Conservation (phyloP, 495 filamentous ascomycete genomes). For the Elaphomyces granulatus region DNA sequence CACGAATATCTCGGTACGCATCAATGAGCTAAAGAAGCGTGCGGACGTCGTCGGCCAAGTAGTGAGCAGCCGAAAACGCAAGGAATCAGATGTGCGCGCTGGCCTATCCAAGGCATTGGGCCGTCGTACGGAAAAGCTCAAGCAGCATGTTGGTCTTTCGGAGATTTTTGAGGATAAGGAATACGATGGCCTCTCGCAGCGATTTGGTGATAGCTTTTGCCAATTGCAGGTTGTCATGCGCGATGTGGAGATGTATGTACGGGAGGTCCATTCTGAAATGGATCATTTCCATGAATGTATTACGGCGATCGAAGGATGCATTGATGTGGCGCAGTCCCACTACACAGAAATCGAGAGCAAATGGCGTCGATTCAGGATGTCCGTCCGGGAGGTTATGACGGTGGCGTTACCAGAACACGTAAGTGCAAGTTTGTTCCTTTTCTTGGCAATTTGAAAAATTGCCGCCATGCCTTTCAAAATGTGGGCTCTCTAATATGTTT, state of each 20-base stretch:
- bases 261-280: slow-evolving; percentile 52
- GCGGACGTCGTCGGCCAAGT: slow-evolving; percentile 81
- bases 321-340: slow-evolving; percentile 44
- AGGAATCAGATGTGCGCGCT: slow-evolving; percentile 74
- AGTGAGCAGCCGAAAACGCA: slow-evolving; percentile 65
- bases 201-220: slow-evolving; percentile 75
- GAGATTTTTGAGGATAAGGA: slow-evolving; percentile 61
- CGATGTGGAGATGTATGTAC: slow-evolving; percentile 78
- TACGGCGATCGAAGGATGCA: slow-evolving; percentile 49
- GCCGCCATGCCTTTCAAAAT: no score
- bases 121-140: slow-evolving; percentile 64
- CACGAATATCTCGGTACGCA: slow-evolving; percentile 59
- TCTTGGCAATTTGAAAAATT: not conserved
- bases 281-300: slow-evolving; percentile 57
- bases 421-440: slow-evolving; percentile 24
- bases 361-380: slow-evolving; percentile 74
- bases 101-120: slow-evolving; percentile 79
- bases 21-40: slow-evolving; percentile 86
- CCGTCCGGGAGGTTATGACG: slow-evolving; percentile 65
- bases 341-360: slow-evolving; percentile 78
- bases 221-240: slow-evolving; percentile 78
- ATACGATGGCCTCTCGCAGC: slow-evolving; percentile 61
- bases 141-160: slow-evolving; percentile 50
- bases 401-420: slow-evolving; percentile 76
- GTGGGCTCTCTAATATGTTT: no score